These are phyloP conservation scores for Zychaea mexicana DNA, from an alignment of 371 early-diverging fungal genomes.

Conservation along the genomic window DNA sequence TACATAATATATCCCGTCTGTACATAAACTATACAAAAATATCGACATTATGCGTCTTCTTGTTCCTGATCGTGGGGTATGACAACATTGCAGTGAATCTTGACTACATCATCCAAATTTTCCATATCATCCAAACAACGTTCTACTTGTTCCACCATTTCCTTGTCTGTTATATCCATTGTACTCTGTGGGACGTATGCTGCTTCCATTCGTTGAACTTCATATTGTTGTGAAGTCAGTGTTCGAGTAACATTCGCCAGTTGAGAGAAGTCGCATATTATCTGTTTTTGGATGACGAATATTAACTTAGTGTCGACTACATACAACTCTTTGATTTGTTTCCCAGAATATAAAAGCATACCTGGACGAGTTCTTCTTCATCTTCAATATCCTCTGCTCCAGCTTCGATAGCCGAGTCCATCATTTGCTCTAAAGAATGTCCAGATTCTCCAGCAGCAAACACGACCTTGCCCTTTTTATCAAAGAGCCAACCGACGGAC, in stretches of 20 bases:
- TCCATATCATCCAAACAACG: conserved; percentile 55
- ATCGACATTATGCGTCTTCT: neutral
- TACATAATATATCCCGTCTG: neutral
- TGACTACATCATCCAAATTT: conserved; percentile 58
- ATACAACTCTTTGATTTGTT: too few species aligned
- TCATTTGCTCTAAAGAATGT: conserved; percentile 54
- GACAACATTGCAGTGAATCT: conserved; percentile 55
- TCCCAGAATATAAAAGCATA: too few species aligned
- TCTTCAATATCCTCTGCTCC: conserved; percentile 65
- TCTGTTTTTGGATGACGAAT: conserved; percentile 16
- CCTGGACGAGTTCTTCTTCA: conserved; percentile 43
- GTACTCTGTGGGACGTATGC: conserved; percentile 48
- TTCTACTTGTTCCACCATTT: conserved; percentile 36
- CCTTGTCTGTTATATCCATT: conserved; percentile 38
- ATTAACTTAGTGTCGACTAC: too few species aligned
- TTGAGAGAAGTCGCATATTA: conserved; percentile 53
- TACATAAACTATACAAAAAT: neutral
- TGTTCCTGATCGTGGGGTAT: conserved; percentile 8
- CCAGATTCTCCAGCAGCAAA: conserved; percentile 44
- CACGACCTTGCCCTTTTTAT: conserved; percentile 57
- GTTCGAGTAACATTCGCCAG: conserved; percentile 38
- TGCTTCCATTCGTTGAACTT: conserved; percentile 44
- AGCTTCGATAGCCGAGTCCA: conserved; percentile 61
- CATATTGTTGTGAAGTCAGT: conserved; percentile 39
- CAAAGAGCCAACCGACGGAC: conserved; percentile 63